Conservation (phyloP, 2,329 filamentous ascomycete genomes). For the Sporothrix curviconia region DNA sequence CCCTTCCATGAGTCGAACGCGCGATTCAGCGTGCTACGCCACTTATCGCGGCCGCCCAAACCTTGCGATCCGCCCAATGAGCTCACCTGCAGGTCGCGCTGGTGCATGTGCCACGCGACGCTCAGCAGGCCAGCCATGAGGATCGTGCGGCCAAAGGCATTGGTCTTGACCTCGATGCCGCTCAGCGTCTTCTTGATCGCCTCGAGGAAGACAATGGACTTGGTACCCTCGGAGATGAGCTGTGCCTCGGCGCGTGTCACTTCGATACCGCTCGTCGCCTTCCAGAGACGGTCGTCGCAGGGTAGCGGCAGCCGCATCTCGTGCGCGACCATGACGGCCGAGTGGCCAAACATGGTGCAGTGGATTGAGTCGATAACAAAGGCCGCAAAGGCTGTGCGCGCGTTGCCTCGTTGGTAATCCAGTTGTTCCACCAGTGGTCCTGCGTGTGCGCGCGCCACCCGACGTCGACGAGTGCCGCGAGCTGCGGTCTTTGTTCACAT, state of each 20-base stretch:
- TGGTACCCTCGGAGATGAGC: slow-evolving; percentile 72
- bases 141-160: slow-evolving; percentile 86
- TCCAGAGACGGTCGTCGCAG: slow-evolving; percentile 90
- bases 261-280: slow-evolving; percentile 78
- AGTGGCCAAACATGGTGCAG: slow-evolving; percentile 96
- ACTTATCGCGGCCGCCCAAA: slow-evolving; percentile 82
- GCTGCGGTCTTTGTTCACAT: slow-evolving; percentile 52
- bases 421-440: slow-evolving; percentile 91
- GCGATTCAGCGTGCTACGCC: slow-evolving; percentile 75
- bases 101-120: slow-evolving; percentile 96
- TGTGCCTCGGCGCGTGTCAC: slow-evolving; percentile 78
- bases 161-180: slow-evolving; percentile 78
- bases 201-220: slow-evolving; percentile 81
- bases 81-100: slow-evolving; percentile 86
- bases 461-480: slow-evolving; percentile 58
- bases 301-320: slow-evolving; percentile 88
- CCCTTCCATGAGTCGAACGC: slow-evolving; percentile 92
- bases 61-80: slow-evolving; percentile 68
- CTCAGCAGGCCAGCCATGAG: slow-evolving; percentile 91
- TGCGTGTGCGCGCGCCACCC: slow-evolving; percentile 57
- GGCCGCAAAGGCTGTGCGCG: slow-evolving; percentile 81
- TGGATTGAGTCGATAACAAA: slow-evolving; percentile 95
- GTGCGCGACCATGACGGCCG: slow-evolving; percentile 92
- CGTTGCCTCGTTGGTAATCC: slow-evolving; percentile 92
- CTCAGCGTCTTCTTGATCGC: slow-evolving; percentile 84